phyloP scores from a whole-genome alignment of 352 stramenopile species.

The Pythium plurisporium region DNA sequence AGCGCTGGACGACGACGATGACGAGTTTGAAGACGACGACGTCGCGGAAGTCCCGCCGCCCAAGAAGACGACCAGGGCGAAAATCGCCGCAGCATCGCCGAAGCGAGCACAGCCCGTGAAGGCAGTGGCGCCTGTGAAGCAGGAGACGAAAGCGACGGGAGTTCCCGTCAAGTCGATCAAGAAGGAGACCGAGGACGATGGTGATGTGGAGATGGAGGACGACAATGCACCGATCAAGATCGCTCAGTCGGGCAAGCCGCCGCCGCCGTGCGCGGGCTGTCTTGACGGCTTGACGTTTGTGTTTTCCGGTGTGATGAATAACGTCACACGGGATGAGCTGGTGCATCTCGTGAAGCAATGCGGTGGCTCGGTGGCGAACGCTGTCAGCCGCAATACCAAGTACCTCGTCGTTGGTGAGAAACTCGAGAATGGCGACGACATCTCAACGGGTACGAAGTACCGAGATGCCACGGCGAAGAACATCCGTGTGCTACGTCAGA shows the following conservation, averaged over 20 bases:
- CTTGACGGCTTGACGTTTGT: slow-evolving; percentile 76
- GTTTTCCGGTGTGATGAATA: slow-evolving; percentile 67
- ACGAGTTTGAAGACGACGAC: slow-evolving; percentile 24
- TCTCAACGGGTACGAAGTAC: slow-evolving; percentile 81
- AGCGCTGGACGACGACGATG: slow-evolving; percentile 26
- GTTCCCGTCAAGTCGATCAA: background rate
- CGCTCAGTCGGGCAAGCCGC: slow-evolving; percentile 39
- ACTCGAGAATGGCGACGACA: slow-evolving; percentile 63
- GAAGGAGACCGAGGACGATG: slow-evolving; percentile 2
- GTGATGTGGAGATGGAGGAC: slow-evolving; percentile 8
- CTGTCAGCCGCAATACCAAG: slow-evolving; percentile 64
- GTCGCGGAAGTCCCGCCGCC: slow-evolving; percentile 11
- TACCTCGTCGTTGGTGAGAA: slow-evolving; percentile 67
- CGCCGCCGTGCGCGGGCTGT: slow-evolving; percentile 48
- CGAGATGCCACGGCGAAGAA: slow-evolving; percentile 84
- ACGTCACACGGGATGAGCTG: slow-evolving; percentile 54
- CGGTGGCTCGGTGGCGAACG: slow-evolving; percentile 57
- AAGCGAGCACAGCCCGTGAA: background rate
- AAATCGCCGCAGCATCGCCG: background rate
- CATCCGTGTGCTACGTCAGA: slow-evolving; percentile 80
- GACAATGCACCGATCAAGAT: slow-evolving; percentile 19
- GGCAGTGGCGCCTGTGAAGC: background rate
- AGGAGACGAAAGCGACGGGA: background rate
- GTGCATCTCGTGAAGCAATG: slow-evolving; percentile 79
- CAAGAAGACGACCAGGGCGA: background rate